These are phyloP conservation scores for Colletotrichum karsti DNA, from an alignment of 2,329 filamentous ascomycete species.

Conservation along the genomic window DNA sequence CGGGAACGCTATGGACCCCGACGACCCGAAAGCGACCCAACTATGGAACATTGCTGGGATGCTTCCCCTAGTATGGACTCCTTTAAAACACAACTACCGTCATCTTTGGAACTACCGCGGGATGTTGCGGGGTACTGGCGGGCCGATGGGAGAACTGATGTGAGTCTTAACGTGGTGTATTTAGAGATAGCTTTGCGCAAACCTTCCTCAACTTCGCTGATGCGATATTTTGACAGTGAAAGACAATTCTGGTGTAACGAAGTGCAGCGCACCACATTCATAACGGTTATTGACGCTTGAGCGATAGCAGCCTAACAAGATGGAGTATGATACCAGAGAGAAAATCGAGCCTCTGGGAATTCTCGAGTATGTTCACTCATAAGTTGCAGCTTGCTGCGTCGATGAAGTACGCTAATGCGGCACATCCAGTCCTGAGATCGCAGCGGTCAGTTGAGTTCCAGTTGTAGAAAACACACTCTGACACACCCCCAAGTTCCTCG, in stretches of 20 bases:
- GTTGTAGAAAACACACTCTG: neutral
- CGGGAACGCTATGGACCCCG: neutral
- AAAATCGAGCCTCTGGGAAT: neutral
- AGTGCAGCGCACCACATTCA: no score
- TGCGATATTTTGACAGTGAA: no score
- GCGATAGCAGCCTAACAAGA: neutral
- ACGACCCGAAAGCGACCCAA: neutral
- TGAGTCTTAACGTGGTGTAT: no score
- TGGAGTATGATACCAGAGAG: neutral
- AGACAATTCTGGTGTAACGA: no score
- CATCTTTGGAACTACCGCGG: neutral
- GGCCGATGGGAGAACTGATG: rapidly evolving
- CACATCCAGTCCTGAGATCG: neutral
- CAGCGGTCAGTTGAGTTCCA: neutral
- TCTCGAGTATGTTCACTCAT: neutral
- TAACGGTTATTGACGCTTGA: no score
- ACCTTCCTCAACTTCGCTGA: no score
- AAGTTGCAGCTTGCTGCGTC: neutral
- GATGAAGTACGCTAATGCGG: neutral
- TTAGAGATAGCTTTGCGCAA: no score
- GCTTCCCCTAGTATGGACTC: neutral
- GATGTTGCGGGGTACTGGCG: neutral
- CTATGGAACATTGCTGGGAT: neutral
- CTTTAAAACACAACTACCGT: neutral
- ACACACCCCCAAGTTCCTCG: neutral